Evolutionary conservation across 2,329 filamentous ascomycete species (phyloP).

Genomic region (Colletotrichum euphorbiae): DNA sequence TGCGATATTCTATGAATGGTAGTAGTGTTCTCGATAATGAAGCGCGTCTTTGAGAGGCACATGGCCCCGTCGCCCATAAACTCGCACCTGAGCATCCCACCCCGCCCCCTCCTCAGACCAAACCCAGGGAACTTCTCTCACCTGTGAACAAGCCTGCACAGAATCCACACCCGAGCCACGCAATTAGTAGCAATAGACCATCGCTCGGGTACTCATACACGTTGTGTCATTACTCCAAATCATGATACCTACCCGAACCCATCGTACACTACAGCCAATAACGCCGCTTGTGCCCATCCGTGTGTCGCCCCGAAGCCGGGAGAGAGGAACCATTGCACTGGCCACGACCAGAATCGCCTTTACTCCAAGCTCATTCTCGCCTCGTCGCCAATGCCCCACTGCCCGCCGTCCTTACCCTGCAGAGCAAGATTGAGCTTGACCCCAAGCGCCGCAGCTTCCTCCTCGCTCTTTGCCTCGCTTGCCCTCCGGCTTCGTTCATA

Average conservation of each 20-base stretch:
- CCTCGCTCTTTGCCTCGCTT: slow-evolving; percentile 58
- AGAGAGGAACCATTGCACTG: neutral
- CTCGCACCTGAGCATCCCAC: no score
- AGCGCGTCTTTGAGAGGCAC: neutral
- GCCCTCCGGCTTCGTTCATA: slow-evolving; percentile 49
- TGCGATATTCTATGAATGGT: neutral
- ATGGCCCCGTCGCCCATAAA: neutral
- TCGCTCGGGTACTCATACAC: neutral
- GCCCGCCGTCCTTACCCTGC: slow-evolving; percentile 67
- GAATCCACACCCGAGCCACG: neutral
- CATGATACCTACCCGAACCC: slow-evolving; percentile 5
- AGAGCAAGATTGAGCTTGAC: slow-evolving; percentile 63
- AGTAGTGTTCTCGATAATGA: no score
- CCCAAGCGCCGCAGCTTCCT: slow-evolving; percentile 56
- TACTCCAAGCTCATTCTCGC: slow-evolving; percentile 85
- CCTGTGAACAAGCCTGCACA: no score
- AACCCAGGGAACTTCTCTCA: neutral
- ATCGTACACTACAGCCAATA: slow-evolving; percentile 29
- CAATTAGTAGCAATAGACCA: neutral
- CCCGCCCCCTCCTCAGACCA: neutral
- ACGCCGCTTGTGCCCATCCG: slow-evolving; percentile 27
- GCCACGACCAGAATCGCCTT: neutral
- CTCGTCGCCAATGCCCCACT: slow-evolving; percentile 87
- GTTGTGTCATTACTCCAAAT: slow-evolving; percentile 19
- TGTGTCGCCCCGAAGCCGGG: neutral